These are phyloP conservation scores for Oryza brachyantha DNA, from an alignment of 176 grass and related monocot genomes.

Conservation along the genomic window DNA sequence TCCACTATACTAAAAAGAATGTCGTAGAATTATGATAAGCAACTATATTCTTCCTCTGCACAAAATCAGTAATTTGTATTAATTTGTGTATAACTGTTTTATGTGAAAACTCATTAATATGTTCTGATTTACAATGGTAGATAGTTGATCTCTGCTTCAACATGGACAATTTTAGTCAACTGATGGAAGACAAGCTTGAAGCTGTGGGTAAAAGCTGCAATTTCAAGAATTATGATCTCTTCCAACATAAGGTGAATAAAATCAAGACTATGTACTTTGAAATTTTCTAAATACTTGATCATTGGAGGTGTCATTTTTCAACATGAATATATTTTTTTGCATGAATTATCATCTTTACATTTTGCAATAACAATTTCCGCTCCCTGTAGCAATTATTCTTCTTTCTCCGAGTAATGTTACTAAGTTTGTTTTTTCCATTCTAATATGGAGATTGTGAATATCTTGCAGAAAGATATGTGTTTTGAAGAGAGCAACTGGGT, in stretches of 20 bases:
- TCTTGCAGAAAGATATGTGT: background rate
- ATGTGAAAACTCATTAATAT: background rate
- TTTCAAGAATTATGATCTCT: background rate
- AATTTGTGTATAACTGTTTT: background rate
- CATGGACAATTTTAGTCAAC: background rate
- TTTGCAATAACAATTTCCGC: background rate
- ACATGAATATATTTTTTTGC: background rate
- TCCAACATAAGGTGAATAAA: background rate
- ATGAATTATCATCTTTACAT: background rate
- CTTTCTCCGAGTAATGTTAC: background rate
- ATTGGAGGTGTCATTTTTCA: background rate
- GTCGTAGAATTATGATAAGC: background rate
- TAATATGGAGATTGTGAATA: background rate
- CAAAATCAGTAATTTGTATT: background rate
- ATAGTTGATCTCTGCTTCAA: background rate
- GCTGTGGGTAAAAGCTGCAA: background rate
- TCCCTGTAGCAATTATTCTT: background rate
- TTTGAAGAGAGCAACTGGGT: background rate
- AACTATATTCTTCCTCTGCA: background rate
- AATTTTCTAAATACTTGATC: too few species aligned
- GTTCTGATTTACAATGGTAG: background rate
- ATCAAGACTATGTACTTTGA: background rate
- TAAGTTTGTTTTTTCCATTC: background rate
- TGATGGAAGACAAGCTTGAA: background rate
- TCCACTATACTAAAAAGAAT: background rate